Evolutionary conservation across 768 basidiomycete species (phyloP).

Genomic region (Leccinellum rugosiceps): DNA sequence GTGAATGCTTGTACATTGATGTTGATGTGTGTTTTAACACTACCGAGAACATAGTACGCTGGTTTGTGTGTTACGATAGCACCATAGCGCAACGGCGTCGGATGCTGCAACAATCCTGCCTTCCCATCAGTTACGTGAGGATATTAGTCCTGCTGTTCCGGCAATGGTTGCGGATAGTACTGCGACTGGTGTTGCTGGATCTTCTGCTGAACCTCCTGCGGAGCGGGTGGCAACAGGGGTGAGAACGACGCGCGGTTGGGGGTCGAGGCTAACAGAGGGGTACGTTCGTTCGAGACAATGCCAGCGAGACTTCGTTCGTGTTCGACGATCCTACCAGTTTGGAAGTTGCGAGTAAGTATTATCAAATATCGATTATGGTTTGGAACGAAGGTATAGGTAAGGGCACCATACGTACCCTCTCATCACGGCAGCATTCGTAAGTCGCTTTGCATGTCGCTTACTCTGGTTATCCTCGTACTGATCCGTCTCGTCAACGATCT

Average conservation of each 20-base stretch:
- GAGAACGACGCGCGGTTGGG: constrained; percentile 10
- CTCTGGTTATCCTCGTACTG: constrained; percentile 83
- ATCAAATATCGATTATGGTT: background rate
- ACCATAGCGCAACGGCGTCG: constrained; percentile 18
- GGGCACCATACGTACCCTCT: constrained; percentile 50
- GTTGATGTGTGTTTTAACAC: no score
- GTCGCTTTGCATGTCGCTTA: constrained; percentile 67
- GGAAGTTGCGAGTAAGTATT: background rate
- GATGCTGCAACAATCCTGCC: constrained; percentile 1
- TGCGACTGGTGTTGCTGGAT: constrained; percentile 17
- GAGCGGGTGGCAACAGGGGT: constrained; percentile 7
- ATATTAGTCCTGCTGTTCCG: background rate
- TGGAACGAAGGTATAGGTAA: background rate
- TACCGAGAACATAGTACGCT: no score
- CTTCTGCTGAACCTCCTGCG: constrained; percentile 17
- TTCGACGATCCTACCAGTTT: constrained; percentile 48
- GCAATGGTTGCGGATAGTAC: background rate
- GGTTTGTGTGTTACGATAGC: no score
- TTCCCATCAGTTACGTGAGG: background rate
- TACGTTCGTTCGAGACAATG: constrained; percentile 29
- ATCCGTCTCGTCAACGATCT: constrained; percentile 95
- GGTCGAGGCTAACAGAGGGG: constrained; percentile 32
- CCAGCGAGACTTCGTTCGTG: constrained; percentile 40
- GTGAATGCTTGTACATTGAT: no score
- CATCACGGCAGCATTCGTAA: constrained; percentile 75